These are phyloP conservation scores for Colletotrichum endophyticum DNA, from an alignment of 2,329 filamentous ascomycete genomes.

Conservation along the genomic window DNA sequence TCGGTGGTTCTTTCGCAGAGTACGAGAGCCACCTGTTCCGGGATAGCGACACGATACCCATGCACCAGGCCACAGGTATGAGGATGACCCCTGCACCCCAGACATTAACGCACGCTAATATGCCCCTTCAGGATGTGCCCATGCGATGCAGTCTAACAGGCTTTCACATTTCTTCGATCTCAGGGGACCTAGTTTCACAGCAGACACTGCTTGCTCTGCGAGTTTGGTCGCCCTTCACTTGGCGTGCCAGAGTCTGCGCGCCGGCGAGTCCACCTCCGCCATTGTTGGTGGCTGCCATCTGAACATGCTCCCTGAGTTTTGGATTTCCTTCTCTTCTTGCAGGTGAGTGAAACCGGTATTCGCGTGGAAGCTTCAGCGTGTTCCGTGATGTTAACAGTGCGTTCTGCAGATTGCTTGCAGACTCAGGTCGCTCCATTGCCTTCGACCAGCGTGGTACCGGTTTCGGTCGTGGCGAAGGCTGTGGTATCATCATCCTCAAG, in stretches of 20 bases:
- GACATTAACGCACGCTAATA: constrained; percentile 15
- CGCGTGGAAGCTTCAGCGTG: neutral
- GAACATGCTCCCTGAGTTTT: constrained; percentile 52
- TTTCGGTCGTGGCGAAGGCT: constrained; percentile 66
- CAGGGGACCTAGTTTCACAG: constrained; percentile 55
- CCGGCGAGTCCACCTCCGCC: constrained; percentile 50
- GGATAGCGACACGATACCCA: constrained; percentile 52
- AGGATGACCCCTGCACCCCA: neutral
- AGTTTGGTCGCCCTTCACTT: constrained; percentile 54
- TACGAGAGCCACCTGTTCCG: constrained; percentile 50
- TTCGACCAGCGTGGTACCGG: constrained; percentile 38
- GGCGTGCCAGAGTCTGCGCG: constrained; percentile 53
- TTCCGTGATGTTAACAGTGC: neutral
- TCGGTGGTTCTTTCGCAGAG: constrained; percentile 52
- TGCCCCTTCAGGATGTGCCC: constrained; percentile 43
- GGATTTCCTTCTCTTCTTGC: constrained; percentile 49
- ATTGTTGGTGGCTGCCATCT: constrained; percentile 53
- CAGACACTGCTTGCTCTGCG: constrained; percentile 59
- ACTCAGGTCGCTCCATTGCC: constrained; percentile 55
- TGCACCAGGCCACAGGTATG: constrained; percentile 57
- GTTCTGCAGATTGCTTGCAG: constrained; percentile 48
- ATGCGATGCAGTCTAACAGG: constrained; percentile 58
- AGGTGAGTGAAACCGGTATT: constrained; percentile 31
- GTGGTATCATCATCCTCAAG: constrained; percentile 61
- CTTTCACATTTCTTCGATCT: constrained; percentile 62